Evolutionary conservation across 306 rosid genomes (phyloP).

Genomic region (Cicer judaicum): DNA sequence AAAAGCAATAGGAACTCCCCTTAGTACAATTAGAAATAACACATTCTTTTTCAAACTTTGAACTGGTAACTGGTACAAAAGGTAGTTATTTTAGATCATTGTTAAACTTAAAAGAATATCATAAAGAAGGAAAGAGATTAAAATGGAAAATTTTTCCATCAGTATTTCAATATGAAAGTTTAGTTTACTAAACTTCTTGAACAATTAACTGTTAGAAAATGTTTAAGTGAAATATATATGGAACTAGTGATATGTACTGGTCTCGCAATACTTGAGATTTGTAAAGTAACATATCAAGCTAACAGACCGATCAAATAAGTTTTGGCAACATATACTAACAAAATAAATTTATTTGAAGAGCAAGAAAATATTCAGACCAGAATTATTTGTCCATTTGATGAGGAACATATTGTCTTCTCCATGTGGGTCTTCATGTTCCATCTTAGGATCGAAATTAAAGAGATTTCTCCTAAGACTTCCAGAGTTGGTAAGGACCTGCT

Average conservation of each 20-base stretch:
- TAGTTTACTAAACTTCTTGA: slow-evolving; percentile 26
- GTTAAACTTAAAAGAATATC: slow-evolving; percentile 6
- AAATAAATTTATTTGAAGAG: slow-evolving; percentile 35
- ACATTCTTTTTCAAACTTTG: slow-evolving; percentile 15
- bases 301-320: slow-evolving; percentile 32
- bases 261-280: slow-evolving; percentile 27
- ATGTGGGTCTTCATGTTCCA: slow-evolving; percentile 74
- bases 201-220: slow-evolving; percentile 24
- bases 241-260: slow-evolving; percentile 18
- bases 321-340: slow-evolving; percentile 23
- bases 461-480: slow-evolving; percentile 68
- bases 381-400: slow-evolving; percentile 70
- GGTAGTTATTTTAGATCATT: slow-evolving; percentile 4
- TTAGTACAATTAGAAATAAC: slow-evolving; percentile 27
- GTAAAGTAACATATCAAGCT: slow-evolving; percentile 5
- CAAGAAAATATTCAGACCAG: slow-evolving; percentile 64
- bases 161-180: slow-evolving; percentile 37
- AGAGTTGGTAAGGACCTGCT: slow-evolving; percentile 80
- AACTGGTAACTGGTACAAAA: not conserved
- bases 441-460: slow-evolving; percentile 68
- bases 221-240: slow-evolving; percentile 20
- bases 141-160: not conserved
- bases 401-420: slow-evolving; percentile 77
- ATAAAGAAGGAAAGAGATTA: slow-evolving; percentile 20
- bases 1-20: slow-evolving; percentile 28